phyloP scores from a whole-genome alignment of 139 green algal species.

The Spirogloea muscicola region DNA sequence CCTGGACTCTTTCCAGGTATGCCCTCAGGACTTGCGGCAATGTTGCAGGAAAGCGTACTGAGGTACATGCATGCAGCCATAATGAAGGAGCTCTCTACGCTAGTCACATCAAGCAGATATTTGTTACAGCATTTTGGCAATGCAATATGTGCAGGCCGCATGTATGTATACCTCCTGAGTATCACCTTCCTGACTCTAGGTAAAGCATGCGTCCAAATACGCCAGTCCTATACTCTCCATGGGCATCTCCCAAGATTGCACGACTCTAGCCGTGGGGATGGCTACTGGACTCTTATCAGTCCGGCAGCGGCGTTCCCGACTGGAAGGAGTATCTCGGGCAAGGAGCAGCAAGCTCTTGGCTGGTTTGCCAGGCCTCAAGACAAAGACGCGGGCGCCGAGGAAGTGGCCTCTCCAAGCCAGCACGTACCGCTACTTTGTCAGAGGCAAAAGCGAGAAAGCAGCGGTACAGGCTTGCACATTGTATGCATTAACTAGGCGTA shows the following conservation, averaged over 20 bases:
- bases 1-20: slow-evolving; percentile 70
- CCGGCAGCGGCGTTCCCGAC: slow-evolving; percentile 11
- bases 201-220: slow-evolving; percentile 74
- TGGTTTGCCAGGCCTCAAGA: slow-evolving; percentile 3
- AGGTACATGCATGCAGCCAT: no score
- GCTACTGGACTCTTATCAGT: slow-evolving; percentile 72
- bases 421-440: slow-evolving; percentile 68
- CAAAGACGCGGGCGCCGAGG: background rate
- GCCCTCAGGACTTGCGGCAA: no score
- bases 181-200: slow-evolving; percentile 19
- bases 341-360: background rate
- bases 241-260: slow-evolving; percentile 64
- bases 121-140: no score
- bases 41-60: no score
- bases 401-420: slow-evolving; percentile 44
- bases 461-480: slow-evolving; percentile 4
- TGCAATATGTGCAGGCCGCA: background rate
- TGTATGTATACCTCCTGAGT: background rate
- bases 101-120: no score
- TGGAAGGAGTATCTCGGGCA: background rate
- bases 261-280: slow-evolving; percentile 80
- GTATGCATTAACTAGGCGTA: no score
- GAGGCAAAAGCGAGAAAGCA: slow-evolving; percentile 11
- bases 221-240: slow-evolving; percentile 70
- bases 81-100: no score